phyloP scores from a whole-genome alignment of 305 asterid species.

The Caryopteris hybrid region DNA sequence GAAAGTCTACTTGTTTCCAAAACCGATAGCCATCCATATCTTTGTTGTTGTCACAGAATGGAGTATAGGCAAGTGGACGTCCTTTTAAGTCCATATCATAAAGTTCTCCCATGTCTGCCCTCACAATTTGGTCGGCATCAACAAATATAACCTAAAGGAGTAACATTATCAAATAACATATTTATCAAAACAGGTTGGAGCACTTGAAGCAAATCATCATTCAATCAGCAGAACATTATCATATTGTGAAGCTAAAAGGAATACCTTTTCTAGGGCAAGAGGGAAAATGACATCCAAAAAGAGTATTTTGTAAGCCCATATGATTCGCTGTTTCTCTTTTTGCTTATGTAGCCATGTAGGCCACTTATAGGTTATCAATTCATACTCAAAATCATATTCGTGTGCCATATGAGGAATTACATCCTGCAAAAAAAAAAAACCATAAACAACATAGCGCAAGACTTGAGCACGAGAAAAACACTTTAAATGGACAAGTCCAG shows the following conservation, averaged over 20 bases:
- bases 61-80: conserved; percentile 91
- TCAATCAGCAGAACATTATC: background rate
- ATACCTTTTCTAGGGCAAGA: conserved; percentile 91
- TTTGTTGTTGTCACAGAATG: conserved; percentile 96
- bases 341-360: conserved; percentile 99
- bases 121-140: conserved; percentile 94
- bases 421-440: conserved; percentile 53
- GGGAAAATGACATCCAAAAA: conserved; percentile 99
- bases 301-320: conserved; percentile 95
- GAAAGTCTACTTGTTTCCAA: conserved; percentile 76
- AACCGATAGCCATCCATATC: conserved; percentile 99
- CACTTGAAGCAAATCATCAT: conserved; percentile 9
- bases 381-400: conserved; percentile 93
- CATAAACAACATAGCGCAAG: background rate
- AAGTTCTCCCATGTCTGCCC: conserved; percentile 98
- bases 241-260: background rate
- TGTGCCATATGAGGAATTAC: conserved; percentile 94
- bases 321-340: conserved; percentile 94
- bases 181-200: background rate
- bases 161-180: conserved; percentile 17
- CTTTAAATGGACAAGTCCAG: background rate
- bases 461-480: conserved; percentile 1
- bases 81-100: conserved; percentile 93
- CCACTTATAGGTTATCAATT: conserved; percentile 95
- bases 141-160: conserved; percentile 88